Evolutionary conservation across 129 eudicot species (phyloP), one percentile per base, ranked within the genome.

Genomic region (Artemisia argyi): DNA sequence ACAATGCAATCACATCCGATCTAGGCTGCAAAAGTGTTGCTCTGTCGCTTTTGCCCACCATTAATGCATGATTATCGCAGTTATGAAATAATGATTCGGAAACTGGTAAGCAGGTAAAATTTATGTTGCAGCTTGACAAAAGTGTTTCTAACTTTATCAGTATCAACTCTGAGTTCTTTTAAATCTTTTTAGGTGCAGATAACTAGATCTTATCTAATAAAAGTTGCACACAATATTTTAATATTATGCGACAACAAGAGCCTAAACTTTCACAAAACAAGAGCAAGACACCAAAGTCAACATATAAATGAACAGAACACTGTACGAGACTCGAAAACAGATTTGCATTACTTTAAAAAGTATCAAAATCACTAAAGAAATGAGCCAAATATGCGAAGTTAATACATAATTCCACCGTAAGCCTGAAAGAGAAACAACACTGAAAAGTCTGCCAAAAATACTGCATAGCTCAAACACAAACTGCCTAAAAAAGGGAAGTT

Each of bases 401-500:
- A 26, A 61, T 28, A 69, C 76, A 77, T 61, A 39, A 19, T 53
- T 52, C 46, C 72, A 68, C 20, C 35, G 54, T 73, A 66, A 75
- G 32, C 61, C 57, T 28, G 30, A 68, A 68, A 64, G 57, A 11
- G 62, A 53, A 8, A 60, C 10, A 15, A 61, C 77, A 61, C 7
- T 14, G 14, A 18, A 19, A 73, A 11, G 61, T 61, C 61, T 1
- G 17, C 5, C 69, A 47, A 66, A 71, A 55, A 70, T 55, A 55
- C 17, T 55, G 74, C 74, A 70, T 32, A 70, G 52, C 50, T 32
- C 13, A 35, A 17, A 70, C 7, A 39, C 20, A 7, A 60, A 18
- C 30, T 47, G 57, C 83, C 73, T 83, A 86, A 42, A 86, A 86
- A 19, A 86, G 85, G 5, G 91, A 80, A 10, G 91, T 86, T 80